A percentile compares a stretch with the other conserved stretches of the same genome.
Evolutionary conservation across 345 rosid species (phyloP).

Genomic region (Trapa incisa): DNA sequence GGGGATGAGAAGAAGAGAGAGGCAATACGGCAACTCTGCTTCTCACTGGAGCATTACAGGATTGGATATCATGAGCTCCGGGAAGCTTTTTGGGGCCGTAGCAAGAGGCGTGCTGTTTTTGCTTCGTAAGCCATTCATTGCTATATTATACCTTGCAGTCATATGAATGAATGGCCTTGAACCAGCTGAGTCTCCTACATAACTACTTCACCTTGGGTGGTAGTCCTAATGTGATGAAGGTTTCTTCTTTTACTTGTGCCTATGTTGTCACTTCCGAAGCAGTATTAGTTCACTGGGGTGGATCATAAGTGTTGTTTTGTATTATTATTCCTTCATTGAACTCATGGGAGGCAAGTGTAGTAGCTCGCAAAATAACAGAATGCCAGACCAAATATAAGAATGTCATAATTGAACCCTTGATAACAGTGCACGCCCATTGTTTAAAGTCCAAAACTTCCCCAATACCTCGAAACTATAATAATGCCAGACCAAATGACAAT

Average conservation of each 20-base stretch:
- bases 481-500: no score
- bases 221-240: neutral
- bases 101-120: constrained; percentile 16
- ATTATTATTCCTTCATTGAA: neutral
- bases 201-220: neutral
- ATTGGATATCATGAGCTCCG: constrained; percentile 50
- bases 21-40: constrained; percentile 78
- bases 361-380: no score
- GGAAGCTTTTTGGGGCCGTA: constrained; percentile 31
- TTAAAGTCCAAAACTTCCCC: no score
- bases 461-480: no score
- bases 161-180: neutral
- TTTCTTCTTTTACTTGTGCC: neutral
- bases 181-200: no score
- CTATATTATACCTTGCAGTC: neutral
- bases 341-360: no score
- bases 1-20: constrained; percentile 74
- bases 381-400: no score
- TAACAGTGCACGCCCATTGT: no score
- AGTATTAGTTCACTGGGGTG: neutral
- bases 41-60: constrained; percentile 69
- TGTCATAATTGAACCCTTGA: no score
- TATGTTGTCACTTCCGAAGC: neutral
- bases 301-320: neutral
- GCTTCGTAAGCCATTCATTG: constrained; percentile 19